Evolutionary conservation across 2,329 filamentous ascomycete species (phyloP).

Genomic region (Penicillium sp.): DNA sequence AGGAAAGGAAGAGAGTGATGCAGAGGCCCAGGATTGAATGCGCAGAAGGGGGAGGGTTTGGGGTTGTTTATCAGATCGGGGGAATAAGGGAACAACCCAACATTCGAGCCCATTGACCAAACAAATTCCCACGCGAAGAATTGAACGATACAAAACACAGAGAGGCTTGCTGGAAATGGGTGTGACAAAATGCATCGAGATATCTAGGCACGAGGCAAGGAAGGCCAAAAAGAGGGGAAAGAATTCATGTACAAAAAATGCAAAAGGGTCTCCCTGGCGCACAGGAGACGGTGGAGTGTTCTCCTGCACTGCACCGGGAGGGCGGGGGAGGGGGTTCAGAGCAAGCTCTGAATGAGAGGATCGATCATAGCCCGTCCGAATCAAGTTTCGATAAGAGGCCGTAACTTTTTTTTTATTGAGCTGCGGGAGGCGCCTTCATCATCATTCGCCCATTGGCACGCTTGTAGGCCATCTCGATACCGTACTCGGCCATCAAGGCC

Average conservation of each 20-base stretch:
- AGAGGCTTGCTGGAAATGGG: slow-evolving; percentile 1
- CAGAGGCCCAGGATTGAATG: slow-evolving; percentile 13
- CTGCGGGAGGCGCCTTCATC: slow-evolving; percentile 34
- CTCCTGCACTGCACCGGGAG: background rate
- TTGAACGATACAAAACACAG: slow-evolving; percentile 10
- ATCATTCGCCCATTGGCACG: slow-evolving; percentile 41
- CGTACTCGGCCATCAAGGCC: slow-evolving; percentile 29
- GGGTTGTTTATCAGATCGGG: slow-evolving; percentile 6
- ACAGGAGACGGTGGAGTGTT: background rate
- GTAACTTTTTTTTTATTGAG: slow-evolving; percentile 16
- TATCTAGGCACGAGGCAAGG: slow-evolving; percentile 15
- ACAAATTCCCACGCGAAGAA: slow-evolving; percentile 5
- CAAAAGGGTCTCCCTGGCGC: slow-evolving; percentile 3
- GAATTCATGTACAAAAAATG: slow-evolving; percentile 27
- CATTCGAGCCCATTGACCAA: slow-evolving; percentile 4
- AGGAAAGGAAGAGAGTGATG: slow-evolving; percentile 7
- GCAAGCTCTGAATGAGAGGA: background rate
- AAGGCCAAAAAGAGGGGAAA: slow-evolving; percentile 4
- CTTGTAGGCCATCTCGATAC: slow-evolving; percentile 40
- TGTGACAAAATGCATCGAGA: slow-evolving; percentile 14
- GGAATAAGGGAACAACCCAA: slow-evolving; percentile 4
- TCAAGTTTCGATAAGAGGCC: background rate
- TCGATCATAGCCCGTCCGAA: background rate
- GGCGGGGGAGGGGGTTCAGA: no score
- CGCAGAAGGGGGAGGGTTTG: slow-evolving; percentile 1